Evolutionary conservation across 305 asterid genomes (phyloP).

Genomic region (Fraxinus albicans): DNA sequence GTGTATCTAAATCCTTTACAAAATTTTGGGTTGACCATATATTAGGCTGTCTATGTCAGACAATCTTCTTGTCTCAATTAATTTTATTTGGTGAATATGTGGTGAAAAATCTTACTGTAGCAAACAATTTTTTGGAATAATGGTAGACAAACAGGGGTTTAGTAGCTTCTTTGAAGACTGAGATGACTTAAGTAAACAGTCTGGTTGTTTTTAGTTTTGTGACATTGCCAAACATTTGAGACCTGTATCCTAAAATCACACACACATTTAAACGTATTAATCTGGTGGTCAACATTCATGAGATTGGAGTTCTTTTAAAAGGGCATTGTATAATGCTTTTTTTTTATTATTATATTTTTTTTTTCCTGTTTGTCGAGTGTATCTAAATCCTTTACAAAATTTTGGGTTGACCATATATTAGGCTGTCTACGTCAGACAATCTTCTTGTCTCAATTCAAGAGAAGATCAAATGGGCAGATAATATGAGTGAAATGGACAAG

Average conservation of each 20-base stretch:
- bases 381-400: neutral
- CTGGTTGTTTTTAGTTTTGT: neutral
- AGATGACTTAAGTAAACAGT: constrained; percentile 8
- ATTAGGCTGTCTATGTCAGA: constrained; percentile 75
- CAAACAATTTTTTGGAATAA: too few relatives aligned
- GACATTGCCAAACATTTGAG: neutral
- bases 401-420: constrained; percentile 26
- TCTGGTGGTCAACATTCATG: neutral
- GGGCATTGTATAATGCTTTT: neutral
- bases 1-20: neutral
- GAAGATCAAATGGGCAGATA: constrained; percentile 87
- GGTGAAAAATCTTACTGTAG: too few relatives aligned
- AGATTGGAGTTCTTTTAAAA: neutral
- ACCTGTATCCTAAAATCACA: neutral
- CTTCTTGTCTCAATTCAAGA: constrained; percentile 81
- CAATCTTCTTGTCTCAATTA: constrained; percentile 67
- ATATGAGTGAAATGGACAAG: constrained; percentile 63
- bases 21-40: constrained; percentile 17
- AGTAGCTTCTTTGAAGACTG: constrained; percentile 3
- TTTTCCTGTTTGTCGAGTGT: neutral
- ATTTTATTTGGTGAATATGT: too few relatives aligned
- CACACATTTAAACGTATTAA: neutral
- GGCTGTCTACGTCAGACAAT: constrained; percentile 77
- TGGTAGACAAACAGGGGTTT: too few relatives aligned
- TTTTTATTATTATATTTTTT: neutral